Base-by-base conservation (phyloP, 2,329 filamentous ascomycete genomes). In the Colletotrichum shisoi region DNA sequence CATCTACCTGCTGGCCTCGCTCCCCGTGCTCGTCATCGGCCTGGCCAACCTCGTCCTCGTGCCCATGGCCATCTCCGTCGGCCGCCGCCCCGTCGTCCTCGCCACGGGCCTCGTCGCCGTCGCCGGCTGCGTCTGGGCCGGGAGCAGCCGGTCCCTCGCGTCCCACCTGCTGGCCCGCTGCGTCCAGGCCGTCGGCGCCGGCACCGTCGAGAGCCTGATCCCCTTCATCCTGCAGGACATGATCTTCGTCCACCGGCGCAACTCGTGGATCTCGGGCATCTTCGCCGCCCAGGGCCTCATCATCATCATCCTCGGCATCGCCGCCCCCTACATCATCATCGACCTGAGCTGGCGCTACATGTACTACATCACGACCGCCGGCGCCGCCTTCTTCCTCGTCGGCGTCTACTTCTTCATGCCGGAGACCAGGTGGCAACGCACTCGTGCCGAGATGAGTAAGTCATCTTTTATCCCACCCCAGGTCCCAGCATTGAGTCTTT, bases 171-270 rank as follows among this genome's bases (percentile, higher is more conserved):
- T 73, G 0, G 76, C 77, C 1, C 68, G 77, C 2, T 73, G 72
- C 7, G 56, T 79, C 3, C 73, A 78, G 63, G 78, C 76, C 0
- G 63, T 79, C 3, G 77, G 77, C 1, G 76, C 75, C 0, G 77
- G 77, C 1, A 73, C 76, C 0, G 74, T 76, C 15, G 75, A 78
- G 63, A 75, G 76, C 0, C 63, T 79, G 17, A 73, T 79, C 4
- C 77, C 77, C 3, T 73, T 79, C 19, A 75, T 79, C 40, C 71
- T 78, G 0, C 76, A 79, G 69, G 77, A 79, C 42, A 73, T 79
- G 42, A 73, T 77, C 13, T 79, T 79, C 34, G 72, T 78, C n/a
- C 77, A 79, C 61, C 73, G 79, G 71, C 73, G 77, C 7, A 77
- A 76, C 63, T 69, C 69, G 40, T 76, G 73, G 13, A 73, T 78